Evolutionary conservation across 164 flowering plant genomes (phyloP), one percentile per base, ranked within the genome.

Genomic region (Nymphaea thermarum): DNA sequence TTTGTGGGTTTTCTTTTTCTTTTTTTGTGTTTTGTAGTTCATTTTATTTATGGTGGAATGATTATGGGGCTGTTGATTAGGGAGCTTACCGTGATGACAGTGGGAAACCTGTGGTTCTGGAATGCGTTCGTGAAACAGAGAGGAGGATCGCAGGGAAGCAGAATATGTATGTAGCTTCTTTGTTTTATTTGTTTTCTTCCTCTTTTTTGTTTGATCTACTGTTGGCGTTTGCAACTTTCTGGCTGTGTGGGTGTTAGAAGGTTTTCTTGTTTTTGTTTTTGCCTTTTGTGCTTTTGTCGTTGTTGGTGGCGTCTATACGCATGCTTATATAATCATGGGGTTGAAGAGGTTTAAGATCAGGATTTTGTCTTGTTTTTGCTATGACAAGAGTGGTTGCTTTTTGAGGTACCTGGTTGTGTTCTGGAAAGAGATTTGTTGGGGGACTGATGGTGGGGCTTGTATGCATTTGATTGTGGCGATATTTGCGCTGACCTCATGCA

Each of bases 61-160:
- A 25, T 25, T 25, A 25, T 25, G 25, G 64, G 64, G 64, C 64
- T 12, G 10, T 17, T 62, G 64, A 41, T 41, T 44, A 90, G 97
- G 98, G 98, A 67, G 98, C 98, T 44, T 91, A 94, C 68, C 85
- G 98, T 6, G 98, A 94, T 73, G 98, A 94, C 73, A 84, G 87
- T 63, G 97, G 97, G 62, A 94, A 91, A 71, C 98, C 98, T 1
- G 96, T 89, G 18, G 98, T 94, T 47, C 86, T 91, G 45, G 92
- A 89, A 69, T 94, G 98, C 68, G 97, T 94, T 25, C 80, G 97
- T 63, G 93, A 91, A 80, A 95, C 98, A 0, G 97, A 89, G 79
- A 72, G 86, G 66, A 86, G 90, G 75, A 88, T 94, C 71, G 86
- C 89, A 17, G 98, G 98, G 63, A 85, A 76, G 60, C n/a, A 72